Evolutionary conservation across 2,329 filamentous ascomycete species (phyloP).

Genomic region (Fusarium musae): DNA sequence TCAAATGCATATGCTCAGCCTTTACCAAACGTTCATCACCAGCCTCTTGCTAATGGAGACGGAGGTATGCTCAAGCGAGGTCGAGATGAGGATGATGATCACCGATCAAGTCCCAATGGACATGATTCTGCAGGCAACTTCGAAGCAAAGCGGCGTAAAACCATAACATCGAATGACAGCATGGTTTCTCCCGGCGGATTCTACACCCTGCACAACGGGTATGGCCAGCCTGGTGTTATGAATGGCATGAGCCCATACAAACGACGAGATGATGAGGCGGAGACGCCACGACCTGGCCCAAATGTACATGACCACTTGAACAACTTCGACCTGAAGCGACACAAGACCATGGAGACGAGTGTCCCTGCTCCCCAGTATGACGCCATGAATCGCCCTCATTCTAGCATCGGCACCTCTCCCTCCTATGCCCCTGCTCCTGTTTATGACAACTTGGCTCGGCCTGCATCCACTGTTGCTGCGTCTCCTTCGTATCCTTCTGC

Average conservation of each 20-base stretch:
- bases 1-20: constrained; percentile 72
- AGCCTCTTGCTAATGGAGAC: constrained; percentile 67
- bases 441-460: constrained; percentile 21
- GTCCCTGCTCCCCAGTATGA: constrained; percentile 64
- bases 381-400: constrained; percentile 59
- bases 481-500: constrained; percentile 47
- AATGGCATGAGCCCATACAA: constrained; percentile 67
- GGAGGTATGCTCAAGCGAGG: constrained; percentile 58
- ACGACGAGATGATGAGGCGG: constrained; percentile 69
- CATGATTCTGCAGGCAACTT: constrained; percentile 56
- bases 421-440: constrained; percentile 17
- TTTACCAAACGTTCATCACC: constrained; percentile 47
- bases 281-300: constrained; percentile 68
- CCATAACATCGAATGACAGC: constrained; percentile 56
- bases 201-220: constrained; percentile 19
- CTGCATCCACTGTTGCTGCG: constrained; percentile 23
- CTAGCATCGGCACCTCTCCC: constrained; percentile 55
- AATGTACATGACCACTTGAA: constrained; percentile 51
- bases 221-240: constrained; percentile 55
- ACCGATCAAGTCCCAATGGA: constrained; percentile 55
- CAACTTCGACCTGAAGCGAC: constrained; percentile 77
- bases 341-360: constrained; percentile 76
- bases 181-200: constrained; percentile 21
- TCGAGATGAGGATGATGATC: constrained; percentile 65
- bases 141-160: constrained; percentile 83